Evolutionary conservation across 2,329 filamentous ascomycete genomes (phyloP).

Genomic region (Coniochaeta sp.): DNA sequence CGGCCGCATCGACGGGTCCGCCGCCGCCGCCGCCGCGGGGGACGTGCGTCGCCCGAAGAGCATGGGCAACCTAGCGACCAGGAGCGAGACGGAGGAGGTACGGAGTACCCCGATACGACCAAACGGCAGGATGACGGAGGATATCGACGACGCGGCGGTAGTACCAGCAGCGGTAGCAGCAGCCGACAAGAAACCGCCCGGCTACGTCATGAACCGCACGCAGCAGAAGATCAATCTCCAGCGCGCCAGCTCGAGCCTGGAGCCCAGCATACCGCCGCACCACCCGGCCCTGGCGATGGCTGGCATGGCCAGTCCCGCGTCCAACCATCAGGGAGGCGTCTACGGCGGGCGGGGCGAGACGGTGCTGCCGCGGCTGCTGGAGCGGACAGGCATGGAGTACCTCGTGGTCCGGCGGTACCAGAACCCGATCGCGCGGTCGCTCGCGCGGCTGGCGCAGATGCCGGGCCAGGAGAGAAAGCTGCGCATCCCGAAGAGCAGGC

Average conservation of each 20-base stretch:
- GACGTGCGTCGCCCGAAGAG: conserved; percentile 33
- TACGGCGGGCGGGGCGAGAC: conserved; percentile 48
- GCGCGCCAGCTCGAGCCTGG: conserved; percentile 64
- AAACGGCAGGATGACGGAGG: conserved; percentile 30
- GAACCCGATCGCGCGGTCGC: conserved; percentile 59
- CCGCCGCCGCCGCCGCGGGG: conserved; percentile 9
- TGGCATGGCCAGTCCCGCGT: conserved; percentile 32
- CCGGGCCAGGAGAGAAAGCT: conserved; percentile 43
- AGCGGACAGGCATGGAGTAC: conserved; percentile 66
- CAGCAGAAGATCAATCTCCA: conserved; percentile 73
- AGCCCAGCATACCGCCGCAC: conserved; percentile 43
- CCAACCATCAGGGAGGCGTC: conserved; percentile 30
- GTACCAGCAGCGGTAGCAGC: too few species aligned
- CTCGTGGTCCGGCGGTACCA: conserved; percentile 66
- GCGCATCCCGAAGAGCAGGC: conserved; percentile 33
- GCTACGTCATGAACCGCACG: conserved; percentile 56
- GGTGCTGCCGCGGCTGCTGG: conserved; percentile 58
- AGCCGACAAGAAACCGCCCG: conserved; percentile 28
- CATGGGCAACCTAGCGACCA: conserved; percentile 24
- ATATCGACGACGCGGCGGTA: not conserved
- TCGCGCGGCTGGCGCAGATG: conserved; percentile 45
- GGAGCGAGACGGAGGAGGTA: conserved; percentile 15
- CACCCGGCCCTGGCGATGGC: conserved; percentile 19
- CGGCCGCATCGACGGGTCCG: conserved; percentile 14
- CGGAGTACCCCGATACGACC: not conserved